Evolutionary conservation across 352 stramenopile genomes (phyloP).

Genomic region (Blastocystis sp.): DNA sequence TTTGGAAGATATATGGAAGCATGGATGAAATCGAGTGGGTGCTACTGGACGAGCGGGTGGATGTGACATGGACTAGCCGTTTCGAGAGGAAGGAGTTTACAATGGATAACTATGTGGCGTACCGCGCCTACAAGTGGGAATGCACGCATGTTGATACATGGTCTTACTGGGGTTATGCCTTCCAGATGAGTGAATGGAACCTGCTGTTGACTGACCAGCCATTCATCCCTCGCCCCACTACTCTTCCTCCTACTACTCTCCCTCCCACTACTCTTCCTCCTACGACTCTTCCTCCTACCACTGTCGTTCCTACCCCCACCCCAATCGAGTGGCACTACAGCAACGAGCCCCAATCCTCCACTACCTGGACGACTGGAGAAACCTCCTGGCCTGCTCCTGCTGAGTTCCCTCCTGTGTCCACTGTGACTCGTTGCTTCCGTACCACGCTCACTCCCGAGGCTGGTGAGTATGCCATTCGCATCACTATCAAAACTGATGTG

Average conservation of each 20-base stretch:
- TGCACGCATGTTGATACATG: background rate
- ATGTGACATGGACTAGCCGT: background rate
- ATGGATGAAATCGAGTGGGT: slow-evolving; percentile 5
- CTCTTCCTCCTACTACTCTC: no score
- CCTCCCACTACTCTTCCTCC: no score
- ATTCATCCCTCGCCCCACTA: no score
- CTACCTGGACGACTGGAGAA: slow-evolving; percentile 32
- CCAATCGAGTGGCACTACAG: slow-evolving; percentile 34
- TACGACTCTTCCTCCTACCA: no score
- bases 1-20: slow-evolving; percentile 59
- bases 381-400: background rate
- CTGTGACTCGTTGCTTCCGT: slow-evolving; percentile 66
- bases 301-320: background rate
- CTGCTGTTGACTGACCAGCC: slow-evolving; percentile 19
- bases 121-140: slow-evolving; percentile 49
- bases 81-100: slow-evolving; percentile 10
- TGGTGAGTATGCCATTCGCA: slow-evolving; percentile 12
- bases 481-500: slow-evolving; percentile 23
- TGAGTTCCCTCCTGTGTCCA: slow-evolving; percentile 32
- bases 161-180: background rate
- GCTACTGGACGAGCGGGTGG: slow-evolving; percentile 19
- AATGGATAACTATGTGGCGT: slow-evolving; percentile 17
- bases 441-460: slow-evolving; percentile 11
- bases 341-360: background rate
- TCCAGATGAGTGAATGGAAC: slow-evolving; percentile 66